A percentile compares a stretch with the other conserved stretches of the same genome.
phyloP scores from a whole-genome alignment of 1,284 basidiomycete species.

The Malassezia psittaci region DNA sequence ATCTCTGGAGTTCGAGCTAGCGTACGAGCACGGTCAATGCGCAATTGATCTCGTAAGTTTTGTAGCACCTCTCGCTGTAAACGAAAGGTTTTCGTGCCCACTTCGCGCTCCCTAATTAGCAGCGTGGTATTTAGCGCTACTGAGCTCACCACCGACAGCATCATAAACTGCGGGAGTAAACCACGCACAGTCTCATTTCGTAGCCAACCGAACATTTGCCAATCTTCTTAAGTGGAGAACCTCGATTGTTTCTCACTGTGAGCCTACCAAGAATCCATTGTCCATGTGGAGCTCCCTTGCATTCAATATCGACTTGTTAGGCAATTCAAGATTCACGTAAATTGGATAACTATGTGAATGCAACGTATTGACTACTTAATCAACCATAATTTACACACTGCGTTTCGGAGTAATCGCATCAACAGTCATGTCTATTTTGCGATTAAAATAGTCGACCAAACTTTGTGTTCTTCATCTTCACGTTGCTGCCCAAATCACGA shows the following conservation, averaged over 20 bases:
- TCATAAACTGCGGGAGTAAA: background rate
- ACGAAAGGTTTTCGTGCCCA: background rate
- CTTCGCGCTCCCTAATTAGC: background rate
- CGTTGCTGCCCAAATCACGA: constrained; percentile 26
- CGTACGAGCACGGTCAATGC: background rate
- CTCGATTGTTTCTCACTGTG: no score
- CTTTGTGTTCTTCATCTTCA: constrained; percentile 24
- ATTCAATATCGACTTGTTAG: no score
- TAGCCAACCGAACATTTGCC: background rate
- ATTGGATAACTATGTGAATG: no score
- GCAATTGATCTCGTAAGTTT: background rate
- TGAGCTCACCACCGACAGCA: constrained; percentile 15
- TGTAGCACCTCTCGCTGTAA: constrained; percentile 3
- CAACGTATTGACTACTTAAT: no score
- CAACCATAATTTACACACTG: no score
- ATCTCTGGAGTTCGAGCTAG: background rate
- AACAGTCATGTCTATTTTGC: background rate
- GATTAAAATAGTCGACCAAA: background rate
- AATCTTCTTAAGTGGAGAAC: background rate
- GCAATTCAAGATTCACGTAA: no score
- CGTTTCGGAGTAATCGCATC: no score
- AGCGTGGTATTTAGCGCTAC: constrained; percentile 11
- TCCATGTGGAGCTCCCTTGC: no score
- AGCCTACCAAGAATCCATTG: no score
- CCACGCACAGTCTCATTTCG: constrained; percentile 1